Evolutionary conservation across 1,284 basidiomycete genomes (phyloP), one percentile per base, ranked within the genome.

Genomic region (Sanghuangporus weigelae): DNA sequence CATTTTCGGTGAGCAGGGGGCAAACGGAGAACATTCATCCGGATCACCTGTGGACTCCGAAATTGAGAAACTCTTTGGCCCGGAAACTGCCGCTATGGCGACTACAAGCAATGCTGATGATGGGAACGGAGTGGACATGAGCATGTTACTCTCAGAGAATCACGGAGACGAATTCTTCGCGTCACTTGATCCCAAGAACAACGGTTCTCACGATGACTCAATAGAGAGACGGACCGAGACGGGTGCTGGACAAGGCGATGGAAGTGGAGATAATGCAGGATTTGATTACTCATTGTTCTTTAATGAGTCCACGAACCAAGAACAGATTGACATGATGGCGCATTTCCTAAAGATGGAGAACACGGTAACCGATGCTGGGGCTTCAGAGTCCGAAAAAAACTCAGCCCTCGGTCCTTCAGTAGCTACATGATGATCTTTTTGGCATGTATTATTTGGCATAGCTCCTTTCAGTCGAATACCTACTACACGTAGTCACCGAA

Each of bases 1-100:
- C 31, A 48, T 86, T 11, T 87, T 86, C 68, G 81, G 82, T 10
- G 79, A 82, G 62, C 67, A 72, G 62, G 16, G 53, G 21, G 53
- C 0, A 16, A 19, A 54, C 36, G 53, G 53, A n/a, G 16, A 26
- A 16, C 53, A 54, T 11, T 35, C 35, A n/a, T 54, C 53, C 3
- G 53, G 53, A 38, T 14, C 53, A 16, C 31, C 53, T 4, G 31
- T 14, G 11, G 36, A 31, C 16, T 16, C 36, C 26, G 53, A 67
- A 2, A 69, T 74, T 62, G 78, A 81, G 53, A 76, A 74, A 40
- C 73, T 85, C 5, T 85, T 85, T 69, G 80, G 82, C 21, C 80
- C 82, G 21, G 44, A 48, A 19, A 11, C 62, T 6, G 19, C 36
- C 3, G 19, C 38, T 38, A 40, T n/a, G 3, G 21, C 57, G 19